These are phyloP conservation scores for Tricholoma sp. DNA, from an alignment of 768 basidiomycete species.

Conservation along the genomic window DNA sequence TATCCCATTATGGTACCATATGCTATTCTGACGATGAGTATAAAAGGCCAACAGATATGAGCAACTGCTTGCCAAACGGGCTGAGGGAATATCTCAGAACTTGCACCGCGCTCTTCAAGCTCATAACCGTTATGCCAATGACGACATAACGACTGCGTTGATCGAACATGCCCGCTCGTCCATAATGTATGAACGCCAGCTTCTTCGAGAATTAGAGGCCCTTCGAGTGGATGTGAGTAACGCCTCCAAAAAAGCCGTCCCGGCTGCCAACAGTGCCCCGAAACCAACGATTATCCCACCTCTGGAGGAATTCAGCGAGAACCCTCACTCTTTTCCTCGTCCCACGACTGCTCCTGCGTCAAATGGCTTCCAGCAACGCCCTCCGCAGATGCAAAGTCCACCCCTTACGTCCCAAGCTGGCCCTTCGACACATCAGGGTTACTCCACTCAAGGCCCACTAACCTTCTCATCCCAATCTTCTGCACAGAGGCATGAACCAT, in stretches of 20 bases:
- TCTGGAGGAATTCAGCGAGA: conserved; percentile 53
- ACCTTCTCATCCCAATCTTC: conserved; percentile 18
- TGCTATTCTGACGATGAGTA: conserved; percentile 7
- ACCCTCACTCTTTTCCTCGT: conserved; percentile 23
- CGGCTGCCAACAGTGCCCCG: conserved; percentile 45
- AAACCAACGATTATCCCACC: conserved; percentile 59
- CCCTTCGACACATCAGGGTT: conserved; percentile 16
- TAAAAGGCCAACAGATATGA: conserved; percentile 87
- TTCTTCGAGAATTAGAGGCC: conserved; percentile 83
- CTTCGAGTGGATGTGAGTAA: conserved; percentile 70
- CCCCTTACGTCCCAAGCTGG: conserved; percentile 29
- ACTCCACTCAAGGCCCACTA: conserved; percentile 8
- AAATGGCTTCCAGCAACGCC: conserved; percentile 28
- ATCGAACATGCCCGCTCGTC: conserved; percentile 91
- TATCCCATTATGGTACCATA: background rate
- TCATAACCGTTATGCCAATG: conserved; percentile 83
- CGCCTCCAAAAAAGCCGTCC: conserved; percentile 56
- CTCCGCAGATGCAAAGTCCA: conserved; percentile 24
- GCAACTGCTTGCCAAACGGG: conserved; percentile 75
- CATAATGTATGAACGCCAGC: conserved; percentile 87
- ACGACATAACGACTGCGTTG: conserved; percentile 85
- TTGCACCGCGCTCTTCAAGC: conserved; percentile 81
- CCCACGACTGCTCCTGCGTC: conserved; percentile 25
- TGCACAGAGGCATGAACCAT: conserved; percentile 19
- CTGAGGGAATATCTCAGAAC: conserved; percentile 91